Conservation (phyloP, 1,139 yeast species). For the Hyphopichia burtonii region DNA sequence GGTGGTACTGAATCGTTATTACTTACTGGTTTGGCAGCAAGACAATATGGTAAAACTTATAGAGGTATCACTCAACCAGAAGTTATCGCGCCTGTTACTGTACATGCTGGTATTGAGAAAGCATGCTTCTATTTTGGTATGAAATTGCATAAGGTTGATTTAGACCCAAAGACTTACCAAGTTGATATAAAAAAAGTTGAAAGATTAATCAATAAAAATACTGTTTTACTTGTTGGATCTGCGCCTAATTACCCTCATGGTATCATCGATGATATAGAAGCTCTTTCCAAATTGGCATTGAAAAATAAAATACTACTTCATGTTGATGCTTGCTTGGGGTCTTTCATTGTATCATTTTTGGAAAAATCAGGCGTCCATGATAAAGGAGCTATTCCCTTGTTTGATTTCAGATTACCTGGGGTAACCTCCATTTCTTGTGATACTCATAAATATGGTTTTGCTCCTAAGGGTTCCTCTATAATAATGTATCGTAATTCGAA, state of each 20-base stretch:
- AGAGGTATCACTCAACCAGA: constrained; percentile 75
- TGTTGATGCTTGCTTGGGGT: constrained; percentile 94
- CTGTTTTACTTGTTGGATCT: constrained; percentile 83
- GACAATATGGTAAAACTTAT: constrained; percentile 57
- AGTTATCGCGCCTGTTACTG: constrained; percentile 82
- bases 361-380: constrained; percentile 60
- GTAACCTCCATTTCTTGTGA: constrained; percentile 98
- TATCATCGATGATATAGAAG: constrained; percentile 82
- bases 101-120: constrained; percentile 95
- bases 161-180: constrained; percentile 66
- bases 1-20: constrained; percentile 97
- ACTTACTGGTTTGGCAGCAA: constrained; percentile 83
- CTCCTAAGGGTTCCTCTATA: constrained; percentile 93
- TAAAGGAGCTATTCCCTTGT: constrained; percentile 47
- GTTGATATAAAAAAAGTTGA: constrained; percentile 67
- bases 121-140: constrained; percentile 91
- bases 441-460: constrained; percentile 97
- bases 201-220: constrained; percentile 68
- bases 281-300: constrained; percentile 64
- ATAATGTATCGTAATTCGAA: constrained; percentile 77
- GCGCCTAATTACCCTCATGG: constrained; percentile 99
- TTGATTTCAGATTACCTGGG: constrained; percentile 88
- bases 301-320: constrained; percentile 75
- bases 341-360: constrained; percentile 82
- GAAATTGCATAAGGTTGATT: constrained; percentile 75